Evolutionary conservation across 164 flowering plant species (phyloP), one percentile per base, ranked within the genome.

Genomic region (Sextonia rubra): DNA sequence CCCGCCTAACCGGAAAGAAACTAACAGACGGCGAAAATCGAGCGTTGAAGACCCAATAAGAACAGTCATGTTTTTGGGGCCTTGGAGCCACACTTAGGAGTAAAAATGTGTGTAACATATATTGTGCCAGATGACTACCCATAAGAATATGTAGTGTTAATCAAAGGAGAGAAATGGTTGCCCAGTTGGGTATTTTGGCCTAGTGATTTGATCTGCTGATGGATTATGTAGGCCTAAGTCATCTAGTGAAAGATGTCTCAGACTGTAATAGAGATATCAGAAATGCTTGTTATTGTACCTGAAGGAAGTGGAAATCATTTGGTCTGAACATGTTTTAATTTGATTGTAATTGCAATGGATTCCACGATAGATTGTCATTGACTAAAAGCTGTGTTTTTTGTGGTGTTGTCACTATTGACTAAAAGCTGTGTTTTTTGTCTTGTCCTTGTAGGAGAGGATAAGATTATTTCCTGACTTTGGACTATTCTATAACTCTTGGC

Each of bases 31-130:
- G 65, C 74, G 69, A 71, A 64, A 69, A 55, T 62, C 26, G 23
- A 70, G 27, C 2, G 72, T 66, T 0, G 90, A 89, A 72, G 94
- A 90, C 62, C 90, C 94, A 3, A 86, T 90, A 25, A 84, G 87
- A 83, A 88, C 86, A 27, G 75, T 90, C 49, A 86, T 90, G 82
- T 90, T 90, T 83, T 83, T 90, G 81, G 90, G 90, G 1, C 84
- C 90, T 2, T 90, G 94, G 94, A 82, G 80, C 70, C 94, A 86
- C 74, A 86, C 90, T 0, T 89, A 77, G 71, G 12, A 14, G 3
- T 52, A 4, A 7, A 22, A 22, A 24, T 24, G n/a, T 60, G 64
- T 56, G 24, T 24, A 11, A 22, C 23, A 60, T 3, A 4, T 23
- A n/a, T 11, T n/a, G 12, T 20, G 12, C 12, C 12, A 61, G 4